Evolutionary conservation across 768 basidiomycete genomes (phyloP), one percentile per base, ranked within the genome.

Genomic region (Collybia nuda): DNA sequence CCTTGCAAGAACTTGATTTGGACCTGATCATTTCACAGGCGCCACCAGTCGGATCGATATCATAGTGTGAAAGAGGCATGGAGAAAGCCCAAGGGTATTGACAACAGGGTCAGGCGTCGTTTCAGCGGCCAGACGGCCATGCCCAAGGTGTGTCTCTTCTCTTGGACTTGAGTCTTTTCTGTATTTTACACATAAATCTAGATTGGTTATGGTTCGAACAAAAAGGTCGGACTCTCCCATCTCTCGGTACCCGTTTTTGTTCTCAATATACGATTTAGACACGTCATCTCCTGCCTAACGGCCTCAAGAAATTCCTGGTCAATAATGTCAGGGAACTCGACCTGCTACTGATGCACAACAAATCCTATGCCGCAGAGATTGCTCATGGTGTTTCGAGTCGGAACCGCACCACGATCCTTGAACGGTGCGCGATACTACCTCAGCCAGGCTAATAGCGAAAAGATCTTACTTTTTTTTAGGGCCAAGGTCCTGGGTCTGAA

Each of bases 51-150:
- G 44, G 96, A 98, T 77, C 90, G 96, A 67, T 98, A 97, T 80
- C 84, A 91, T 71, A 77, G 88, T 59, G 94, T 98, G 61, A 96
- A 96, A 82, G 94, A 97, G 79, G 80, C 91, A 80, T 99, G 97
- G 97, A 84, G 97, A 72, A 99, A 99, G 80, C 97, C 97, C 61
- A 99, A 98, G 86, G 97, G 96, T 92, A 98, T 98, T 63, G 96
- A 98, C 71, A 98, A 98, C 86, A 86, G 95, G 65, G 95, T 97
- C 63, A 81, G 93, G 69, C 84, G 91, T 61, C 86, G 90, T 65
- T 93, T 93, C 81, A 97, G 93, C 80, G 96, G 96, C 48, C 93
- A 96, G 71, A 81, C 84, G 51, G 81, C 93, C 58, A 98, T 98
- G 96, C 95, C 95, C 67, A 95, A 93, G 82, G 93, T 93, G 60